phyloP scores from a whole-genome alignment of 805 yeast genomes.

The Metschnikowia henanensis region DNA sequence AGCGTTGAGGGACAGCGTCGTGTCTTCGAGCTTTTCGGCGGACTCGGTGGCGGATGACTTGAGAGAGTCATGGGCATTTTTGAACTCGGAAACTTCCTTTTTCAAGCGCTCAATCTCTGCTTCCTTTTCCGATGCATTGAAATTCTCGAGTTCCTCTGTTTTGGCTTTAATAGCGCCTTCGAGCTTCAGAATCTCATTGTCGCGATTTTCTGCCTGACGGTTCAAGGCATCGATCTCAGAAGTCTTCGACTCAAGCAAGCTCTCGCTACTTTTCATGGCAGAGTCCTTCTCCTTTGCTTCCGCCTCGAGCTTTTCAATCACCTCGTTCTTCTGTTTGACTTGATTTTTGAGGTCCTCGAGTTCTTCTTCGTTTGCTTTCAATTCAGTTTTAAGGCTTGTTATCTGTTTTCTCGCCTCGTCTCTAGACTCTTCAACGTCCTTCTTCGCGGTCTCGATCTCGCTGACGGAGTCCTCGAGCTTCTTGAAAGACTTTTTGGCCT shows the following conservation, averaged over 20 bases:
- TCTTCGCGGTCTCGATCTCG: not conserved
- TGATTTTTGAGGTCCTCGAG: conserved; percentile 2
- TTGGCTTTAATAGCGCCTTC: conserved; percentile 3
- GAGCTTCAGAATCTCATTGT: conserved; percentile 1
- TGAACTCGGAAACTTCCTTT: conserved; percentile 2
- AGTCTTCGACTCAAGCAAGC: conserved; percentile 4
- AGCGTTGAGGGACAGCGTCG: not conserved
- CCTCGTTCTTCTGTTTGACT: not conserved
- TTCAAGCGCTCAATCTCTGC: conserved; percentile 4
- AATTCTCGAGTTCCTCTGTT: conserved; percentile 3
- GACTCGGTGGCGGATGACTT: not conserved
- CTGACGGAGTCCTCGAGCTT: conserved; percentile 7
- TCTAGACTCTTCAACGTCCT: not conserved
- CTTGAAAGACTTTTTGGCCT: conserved; percentile 1
- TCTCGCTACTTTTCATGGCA: not conserved
- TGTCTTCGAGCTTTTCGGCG: conserved; percentile 1
- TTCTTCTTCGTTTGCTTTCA: conserved; percentile 9
- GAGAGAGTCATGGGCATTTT: conserved; percentile 1
- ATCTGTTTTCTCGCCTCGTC: conserved; percentile 4
- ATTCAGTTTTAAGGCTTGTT: conserved; percentile 9
- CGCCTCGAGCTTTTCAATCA: conserved; percentile 1
- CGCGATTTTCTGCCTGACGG: conserved; percentile 6
- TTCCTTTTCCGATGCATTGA: conserved; percentile 7
- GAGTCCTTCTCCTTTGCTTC: conserved; percentile 8
- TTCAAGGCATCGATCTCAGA: conserved; percentile 9